A percentile compares a stretch with the other conserved stretches of the same genome.
phyloP scores from a whole-genome alignment of 148 eudicot genomes.

The Amaranthus palmeri region DNA sequence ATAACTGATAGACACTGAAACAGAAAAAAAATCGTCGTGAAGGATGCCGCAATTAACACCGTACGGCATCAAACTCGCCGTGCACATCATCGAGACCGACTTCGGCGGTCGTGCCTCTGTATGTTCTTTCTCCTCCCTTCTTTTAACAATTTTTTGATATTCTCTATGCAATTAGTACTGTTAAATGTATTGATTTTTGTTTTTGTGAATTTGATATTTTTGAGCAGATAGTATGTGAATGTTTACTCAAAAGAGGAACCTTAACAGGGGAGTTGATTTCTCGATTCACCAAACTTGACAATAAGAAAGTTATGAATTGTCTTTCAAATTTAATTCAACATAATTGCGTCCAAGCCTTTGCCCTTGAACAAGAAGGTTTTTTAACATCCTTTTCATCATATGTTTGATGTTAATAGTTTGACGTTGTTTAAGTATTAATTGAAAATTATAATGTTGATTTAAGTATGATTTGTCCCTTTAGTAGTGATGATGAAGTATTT shows the following conservation, averaged over 20 bases:
- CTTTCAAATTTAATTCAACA: conserved; percentile 75
- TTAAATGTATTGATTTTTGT: conserved; percentile 2
- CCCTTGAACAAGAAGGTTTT: conserved; percentile 58
- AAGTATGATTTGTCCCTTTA: too few relatives aligned
- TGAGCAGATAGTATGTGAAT: conserved; percentile 80
- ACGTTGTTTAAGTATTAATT: too few relatives aligned
- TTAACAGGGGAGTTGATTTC: conserved; percentile 39
- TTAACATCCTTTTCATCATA: not conserved
- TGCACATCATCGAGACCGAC: conserved; percentile 49
- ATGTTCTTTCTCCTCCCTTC: conserved; percentile 19
- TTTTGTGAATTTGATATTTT: conserved; percentile 6
- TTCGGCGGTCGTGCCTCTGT: conserved; percentile 71
- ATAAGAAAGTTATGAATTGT: conserved; percentile 44
- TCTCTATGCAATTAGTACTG: not conserved
- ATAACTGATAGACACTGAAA: not conserved
- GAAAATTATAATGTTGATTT: not conserved
- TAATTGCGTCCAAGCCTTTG: conserved; percentile 86
- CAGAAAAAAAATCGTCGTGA: not conserved
- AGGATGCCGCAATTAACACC: conserved; percentile 32
- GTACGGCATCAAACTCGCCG: conserved; percentile 72
- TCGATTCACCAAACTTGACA: conserved; percentile 40
- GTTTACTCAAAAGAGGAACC: conserved; percentile 71
- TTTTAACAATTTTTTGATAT: not conserved
- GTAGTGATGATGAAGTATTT: too few relatives aligned
- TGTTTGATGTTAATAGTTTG: too few relatives aligned